Conservation (phyloP, 306 rosid species). For the Argentina anserina region DNA sequence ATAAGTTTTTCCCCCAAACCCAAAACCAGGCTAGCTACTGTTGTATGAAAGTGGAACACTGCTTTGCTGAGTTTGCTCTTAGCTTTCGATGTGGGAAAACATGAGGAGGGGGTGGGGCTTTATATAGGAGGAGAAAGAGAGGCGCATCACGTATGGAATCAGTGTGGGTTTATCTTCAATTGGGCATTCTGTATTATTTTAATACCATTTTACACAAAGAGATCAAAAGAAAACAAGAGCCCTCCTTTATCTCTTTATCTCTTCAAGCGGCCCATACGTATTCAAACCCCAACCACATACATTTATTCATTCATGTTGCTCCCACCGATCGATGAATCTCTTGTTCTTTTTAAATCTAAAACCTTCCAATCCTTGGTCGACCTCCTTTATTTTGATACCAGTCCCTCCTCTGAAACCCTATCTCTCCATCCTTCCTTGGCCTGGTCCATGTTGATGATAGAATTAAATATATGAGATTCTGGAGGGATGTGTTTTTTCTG, state of each 20-base stretch:
- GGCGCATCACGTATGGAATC: slow-evolving; percentile 58
- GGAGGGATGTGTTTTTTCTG: background rate
- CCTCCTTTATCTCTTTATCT: slow-evolving; percentile 31
- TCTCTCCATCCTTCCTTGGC: background rate
- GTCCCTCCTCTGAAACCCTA: slow-evolving; percentile 15
- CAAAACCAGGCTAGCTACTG: slow-evolving; percentile 15
- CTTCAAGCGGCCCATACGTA: slow-evolving; percentile 31
- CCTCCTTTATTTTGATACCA: slow-evolving; percentile 7
- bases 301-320: slow-evolving; percentile 31
- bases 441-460: background rate
- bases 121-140: slow-evolving; percentile 50
- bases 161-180: slow-evolving; percentile 56
- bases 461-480: background rate
- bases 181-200: slow-evolving; percentile 40
- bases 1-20: slow-evolving; percentile 1
- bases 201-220: slow-evolving; percentile 20
- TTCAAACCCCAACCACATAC: slow-evolving; percentile 31
- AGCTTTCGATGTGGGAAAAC: slow-evolving; percentile 17
- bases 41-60: slow-evolving; percentile 26
- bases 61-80: background rate
- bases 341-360: slow-evolving; percentile 52
- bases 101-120: slow-evolving; percentile 31
- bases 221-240: slow-evolving; percentile 30
- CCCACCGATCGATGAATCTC: slow-evolving; percentile 58
- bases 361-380: slow-evolving; percentile 30